phyloP scores from a whole-genome alignment of 306 rosid species.

The Lathyrus tuberosus region DNA sequence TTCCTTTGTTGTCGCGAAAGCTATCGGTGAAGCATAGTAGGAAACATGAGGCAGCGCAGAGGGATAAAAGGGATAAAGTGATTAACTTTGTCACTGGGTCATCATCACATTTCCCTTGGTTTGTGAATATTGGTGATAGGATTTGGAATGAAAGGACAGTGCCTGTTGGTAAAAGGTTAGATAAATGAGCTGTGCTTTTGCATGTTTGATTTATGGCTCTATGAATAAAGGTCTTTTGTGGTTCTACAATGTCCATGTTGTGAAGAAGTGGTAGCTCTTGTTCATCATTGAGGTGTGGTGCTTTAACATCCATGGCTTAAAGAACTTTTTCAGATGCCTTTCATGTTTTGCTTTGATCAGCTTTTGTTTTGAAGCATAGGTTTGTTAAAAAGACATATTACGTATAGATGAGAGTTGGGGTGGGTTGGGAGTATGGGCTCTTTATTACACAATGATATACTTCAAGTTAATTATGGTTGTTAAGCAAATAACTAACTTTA shows the following conservation, averaged over 20 bases:
- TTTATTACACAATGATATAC: background rate
- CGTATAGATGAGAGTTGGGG: background rate
- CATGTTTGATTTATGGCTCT: conserved; percentile 74
- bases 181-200: conserved; percentile 71
- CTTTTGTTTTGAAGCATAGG: conserved; percentile 29
- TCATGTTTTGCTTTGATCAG: conserved; percentile 19
- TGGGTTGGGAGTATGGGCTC: background rate
- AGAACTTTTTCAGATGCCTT: background rate
- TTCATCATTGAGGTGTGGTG: conserved; percentile 20
- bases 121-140: conserved; percentile 69
- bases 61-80: conserved; percentile 48
- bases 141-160: conserved; percentile 79
- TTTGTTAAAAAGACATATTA: conserved; percentile 11
- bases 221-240: conserved; percentile 51
- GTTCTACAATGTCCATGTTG: conserved; percentile 33
- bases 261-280: conserved; percentile 54
- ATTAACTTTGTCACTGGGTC: conserved; percentile 40
- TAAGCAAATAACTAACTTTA: too few relatives aligned
- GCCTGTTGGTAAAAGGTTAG: conserved; percentile 82
- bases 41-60: conserved; percentile 64
- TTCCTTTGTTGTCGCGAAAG: conserved; percentile 62
- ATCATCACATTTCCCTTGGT: conserved; percentile 65
- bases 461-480: too few relatives aligned
- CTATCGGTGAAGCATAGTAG: conserved; percentile 68
- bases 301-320: conserved; percentile 57